Base-by-base conservation (phyloP, 345 rosid species). In the Corchorus capsularis region DNA sequence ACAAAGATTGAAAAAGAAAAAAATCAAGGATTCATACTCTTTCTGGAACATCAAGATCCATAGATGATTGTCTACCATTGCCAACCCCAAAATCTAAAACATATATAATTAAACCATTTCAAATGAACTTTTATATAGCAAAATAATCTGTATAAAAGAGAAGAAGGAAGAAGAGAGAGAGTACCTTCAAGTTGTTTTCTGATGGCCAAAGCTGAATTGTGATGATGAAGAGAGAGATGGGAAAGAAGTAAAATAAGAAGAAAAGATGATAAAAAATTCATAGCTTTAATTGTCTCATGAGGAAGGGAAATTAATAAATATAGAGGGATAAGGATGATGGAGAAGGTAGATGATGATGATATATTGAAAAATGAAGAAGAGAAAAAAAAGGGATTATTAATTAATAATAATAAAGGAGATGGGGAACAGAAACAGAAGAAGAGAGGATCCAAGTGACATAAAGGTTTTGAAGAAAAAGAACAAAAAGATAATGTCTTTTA, bases 201-300 rank as follows among this genome's bases (percentile, higher is more conserved):
- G 2, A 72, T 57, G 75, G 66, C 22, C 14, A 72, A 41, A 6
- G 54, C 41, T 6, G 65, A 57, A 39, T 39, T 27, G 27, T 27
- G 27, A 27, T 27, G 27, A 46, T 56, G 64, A 41, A 12, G 65
- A 20, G 57, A 72, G 64, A 14, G 75, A 72, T 19, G 35, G 8
- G 66, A 57, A 15, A 72, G 39, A 14, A 57, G 75, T 13, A 57
- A 15, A 41, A 64, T 64, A n/a, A 41, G 20, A 41, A 72, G 65
- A 72, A 57, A 22, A 57, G 22, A 43, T 4, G 75, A 72, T 72
- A 43, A 57, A 15, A 57, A 12, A 72, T 57, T 72, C 75, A 72
- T 72, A 57, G 65, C 20, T 57, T 34, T 69, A 52, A 69, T 57
- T 20, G 54, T 72, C 52, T 57, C 43, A 64, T 54, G 60, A 41